Base-by-base conservation (phyloP, 495 filamentous ascomycete species). In the Hypoxylon fuscum region DNA sequence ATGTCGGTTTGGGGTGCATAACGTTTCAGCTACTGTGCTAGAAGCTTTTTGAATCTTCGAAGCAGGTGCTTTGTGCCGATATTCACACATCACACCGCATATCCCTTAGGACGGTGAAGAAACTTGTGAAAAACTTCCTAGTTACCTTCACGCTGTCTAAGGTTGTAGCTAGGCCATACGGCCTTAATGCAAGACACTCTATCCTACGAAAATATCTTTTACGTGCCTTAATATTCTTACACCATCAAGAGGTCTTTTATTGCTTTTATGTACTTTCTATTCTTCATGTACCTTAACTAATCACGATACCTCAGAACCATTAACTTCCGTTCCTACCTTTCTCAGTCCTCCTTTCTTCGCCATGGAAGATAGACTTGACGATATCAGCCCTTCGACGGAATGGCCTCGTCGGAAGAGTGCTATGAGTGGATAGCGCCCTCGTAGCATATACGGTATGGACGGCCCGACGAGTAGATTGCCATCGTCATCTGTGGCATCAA, bases 371-470 rank as follows among this genome's bases (percentile, higher is more conserved):
- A 56, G 34, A 9, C n/a, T 51, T 17, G 57, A 64, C 34, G 60
- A 68, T 25, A 47, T 55, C n/a, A 65, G 54, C 27, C 45, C 53
- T 23, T 62, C 53, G 47, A 56, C 54, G 17, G 60, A 70, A 63
- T 51, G 49, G 50, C 51, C 55, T 49, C 45, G 51, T 32, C 47
- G 47, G 38, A 59, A 21, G 32, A 66, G 62, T 42, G 35, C 49
- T 31, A 38, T 37, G 29, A 60, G 60, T 59, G 46, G 54, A 49
- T 63, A 63, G 60, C 46, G 53, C 23, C 49, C 46, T 52, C 60
- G 35, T 51, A 63, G 64, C 54, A 65, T 70, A 41, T 68, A 59
- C 46, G 61, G 35, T 42, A 52, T 72, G 61, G 69, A 70, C 55
- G 69, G 69, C 4, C 43, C 67, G 31, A 58, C 59, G 40, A 68